A percentile compares a stretch with the other conserved stretches of the same genome.
Evolutionary conservation across 306 rosid species (phyloP).

Genomic region (Quercus suber): DNA sequence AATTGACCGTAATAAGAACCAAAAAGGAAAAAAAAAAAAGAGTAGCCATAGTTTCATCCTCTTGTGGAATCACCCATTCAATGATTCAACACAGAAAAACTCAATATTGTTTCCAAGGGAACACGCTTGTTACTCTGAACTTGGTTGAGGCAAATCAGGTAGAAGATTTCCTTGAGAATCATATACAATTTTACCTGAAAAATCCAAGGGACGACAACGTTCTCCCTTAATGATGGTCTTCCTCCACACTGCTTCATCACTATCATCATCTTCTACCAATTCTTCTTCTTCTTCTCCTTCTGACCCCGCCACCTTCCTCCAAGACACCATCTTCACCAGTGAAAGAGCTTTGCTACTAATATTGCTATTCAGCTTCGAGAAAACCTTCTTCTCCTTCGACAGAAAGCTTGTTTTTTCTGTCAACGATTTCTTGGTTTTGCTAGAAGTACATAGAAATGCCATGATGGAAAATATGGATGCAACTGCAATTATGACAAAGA

Average conservation of each 20-base stretch:
- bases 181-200: conserved; percentile 41
- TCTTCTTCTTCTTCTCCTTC: conserved; percentile 26
- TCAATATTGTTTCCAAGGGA: neutral
- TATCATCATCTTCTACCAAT: neutral
- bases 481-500: conserved; percentile 13
- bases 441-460: conserved; percentile 36
- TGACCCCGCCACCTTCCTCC: conserved; percentile 34
- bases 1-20: no score
- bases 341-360: conserved; percentile 44
- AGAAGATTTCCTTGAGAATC: conserved; percentile 39
- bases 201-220: conserved; percentile 63
- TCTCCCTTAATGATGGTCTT: conserved; percentile 73
- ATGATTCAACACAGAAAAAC: no score
- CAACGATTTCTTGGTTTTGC: conserved; percentile 26
- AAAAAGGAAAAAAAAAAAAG: no score
- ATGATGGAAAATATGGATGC: conserved; percentile 27
- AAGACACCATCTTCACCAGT: conserved; percentile 49
- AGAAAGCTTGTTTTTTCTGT: neutral
- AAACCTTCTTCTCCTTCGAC: conserved; percentile 20
- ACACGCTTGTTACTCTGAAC: neutral
- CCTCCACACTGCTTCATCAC: conserved; percentile 62
- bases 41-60: neutral
- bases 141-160: neutral
- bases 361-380: conserved; percentile 36
- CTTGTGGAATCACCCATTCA: neutral